Conservation (phyloP, 129 eudicot species). For the Ambrosia trifida region DNA sequence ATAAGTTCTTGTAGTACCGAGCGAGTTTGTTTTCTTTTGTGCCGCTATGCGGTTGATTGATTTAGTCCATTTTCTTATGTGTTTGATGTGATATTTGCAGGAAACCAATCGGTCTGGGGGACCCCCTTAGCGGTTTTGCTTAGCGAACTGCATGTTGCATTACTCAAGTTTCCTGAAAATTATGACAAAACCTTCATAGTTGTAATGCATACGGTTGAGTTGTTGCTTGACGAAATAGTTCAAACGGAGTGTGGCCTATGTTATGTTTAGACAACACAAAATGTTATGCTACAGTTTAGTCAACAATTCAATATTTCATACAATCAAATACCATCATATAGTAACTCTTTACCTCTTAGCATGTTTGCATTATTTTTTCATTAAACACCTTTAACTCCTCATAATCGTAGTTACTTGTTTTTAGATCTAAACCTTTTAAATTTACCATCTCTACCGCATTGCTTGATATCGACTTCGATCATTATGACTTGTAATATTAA, state of each 20-base stretch:
- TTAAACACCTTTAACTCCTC: too few species aligned
- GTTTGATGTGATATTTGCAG: slow-evolving; percentile 20
- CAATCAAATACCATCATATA: too few species aligned
- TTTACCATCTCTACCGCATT: too few species aligned
- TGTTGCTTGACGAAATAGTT: slow-evolving; percentile 32
- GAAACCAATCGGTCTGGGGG: slow-evolving; percentile 9
- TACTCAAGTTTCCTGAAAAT: slow-evolving; percentile 10
- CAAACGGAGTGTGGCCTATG: slow-evolving; percentile 22
- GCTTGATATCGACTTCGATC: too few species aligned
- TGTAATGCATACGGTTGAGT: slow-evolving; percentile 29
- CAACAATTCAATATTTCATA: too few species aligned
- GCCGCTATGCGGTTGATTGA: background rate
- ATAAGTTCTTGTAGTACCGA: slow-evolving; percentile 1
- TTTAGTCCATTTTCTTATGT: background rate
- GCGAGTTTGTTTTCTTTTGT: slow-evolving; percentile 17
- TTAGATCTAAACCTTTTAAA: too few species aligned
- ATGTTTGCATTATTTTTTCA: too few species aligned
- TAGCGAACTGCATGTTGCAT: slow-evolving; percentile 16
- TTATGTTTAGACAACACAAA: slow-evolving; percentile 13
- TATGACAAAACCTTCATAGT: slow-evolving; percentile 10
- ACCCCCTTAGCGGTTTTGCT: slow-evolving; percentile 16
- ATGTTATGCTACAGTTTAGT: too few species aligned
- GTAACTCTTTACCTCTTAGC: too few species aligned
- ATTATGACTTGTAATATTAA: too few species aligned
- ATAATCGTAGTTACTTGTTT: too few species aligned